Conservation (phyloP, 768 basidiomycete genomes). For the Phanerochaete carnosa region DNA sequence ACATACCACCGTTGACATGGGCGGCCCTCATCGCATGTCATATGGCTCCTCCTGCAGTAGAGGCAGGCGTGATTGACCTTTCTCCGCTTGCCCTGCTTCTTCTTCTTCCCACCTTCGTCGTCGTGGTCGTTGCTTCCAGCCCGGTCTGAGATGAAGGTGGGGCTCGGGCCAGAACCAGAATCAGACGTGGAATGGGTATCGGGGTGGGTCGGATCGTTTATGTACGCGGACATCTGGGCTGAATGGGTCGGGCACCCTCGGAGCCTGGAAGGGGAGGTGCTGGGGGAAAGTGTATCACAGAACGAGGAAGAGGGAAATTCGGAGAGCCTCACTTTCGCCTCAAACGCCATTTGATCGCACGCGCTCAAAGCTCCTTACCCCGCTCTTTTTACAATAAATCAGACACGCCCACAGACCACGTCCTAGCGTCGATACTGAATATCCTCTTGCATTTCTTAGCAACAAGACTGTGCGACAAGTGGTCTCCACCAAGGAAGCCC, state of each 20-base stretch:
- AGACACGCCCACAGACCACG: neutral
- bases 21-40: slow-evolving; percentile 86
- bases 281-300: slow-evolving; percentile 1
- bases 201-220: slow-evolving; percentile 28
- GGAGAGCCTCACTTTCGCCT: neutral
- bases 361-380: neutral
- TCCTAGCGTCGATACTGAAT: neutral
- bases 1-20: slow-evolving; percentile 93
- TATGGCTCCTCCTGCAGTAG: slow-evolving; percentile 90
- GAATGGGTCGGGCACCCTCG: slow-evolving; percentile 11
- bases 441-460: neutral
- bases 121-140: slow-evolving; percentile 31
- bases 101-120: slow-evolving; percentile 36
- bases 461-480: neutral
- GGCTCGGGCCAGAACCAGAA: slow-evolving; percentile 16
- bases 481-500: neutral
- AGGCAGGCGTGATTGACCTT: slow-evolving; percentile 94
- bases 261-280: slow-evolving; percentile 1
- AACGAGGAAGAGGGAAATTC: neutral
- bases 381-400: neutral
- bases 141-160: slow-evolving; percentile 14
- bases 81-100: slow-evolving; percentile 55
- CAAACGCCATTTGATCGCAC: slow-evolving; percentile 3
- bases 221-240: slow-evolving; percentile 12
- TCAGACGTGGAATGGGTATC: slow-evolving; percentile 18